A percentile compares a stretch with the other conserved stretches of the same genome.
Conservation (phyloP, 2,329 filamentous ascomycete species). For the Colletotrichum nymphaeae region DNA sequence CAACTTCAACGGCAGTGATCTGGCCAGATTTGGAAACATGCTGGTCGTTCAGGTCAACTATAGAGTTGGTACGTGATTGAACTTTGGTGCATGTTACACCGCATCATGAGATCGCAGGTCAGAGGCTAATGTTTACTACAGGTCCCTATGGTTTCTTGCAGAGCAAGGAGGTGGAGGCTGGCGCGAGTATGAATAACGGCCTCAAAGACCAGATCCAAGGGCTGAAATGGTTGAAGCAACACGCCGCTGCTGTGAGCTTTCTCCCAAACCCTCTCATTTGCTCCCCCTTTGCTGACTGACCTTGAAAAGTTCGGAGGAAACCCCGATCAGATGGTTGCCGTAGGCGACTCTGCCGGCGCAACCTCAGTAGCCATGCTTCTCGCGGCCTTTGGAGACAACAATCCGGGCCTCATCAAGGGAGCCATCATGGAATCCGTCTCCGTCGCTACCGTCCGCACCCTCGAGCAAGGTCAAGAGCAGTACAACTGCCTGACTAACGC, state of each 20-base stretch:
- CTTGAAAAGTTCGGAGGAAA: conserved; percentile 74
- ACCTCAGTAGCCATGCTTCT: conserved; percentile 74
- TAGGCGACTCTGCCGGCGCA: conserved; percentile 76
- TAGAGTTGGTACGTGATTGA: conserved; percentile 63
- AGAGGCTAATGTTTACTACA: not conserved
- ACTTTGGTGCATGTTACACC: not conserved
- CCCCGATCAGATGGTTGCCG: conserved; percentile 74
- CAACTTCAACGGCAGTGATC: conserved; percentile 32
- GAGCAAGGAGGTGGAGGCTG: conserved; percentile 55
- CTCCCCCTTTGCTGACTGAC: not conserved
- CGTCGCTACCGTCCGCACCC: conserved; percentile 56
- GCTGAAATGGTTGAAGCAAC: conserved; percentile 74
- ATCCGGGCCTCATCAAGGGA: conserved; percentile 62
- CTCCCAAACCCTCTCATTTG: not conserved
- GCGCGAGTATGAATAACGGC: conserved; percentile 73
- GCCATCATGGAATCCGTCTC: conserved; percentile 63
- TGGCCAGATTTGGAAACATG: conserved; percentile 55
- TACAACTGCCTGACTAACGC: conserved; percentile 58
- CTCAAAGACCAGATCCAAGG: conserved; percentile 77
- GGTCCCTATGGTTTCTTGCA: conserved; percentile 78
- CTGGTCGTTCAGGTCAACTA: conserved; percentile 82
- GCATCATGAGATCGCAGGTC: not conserved
- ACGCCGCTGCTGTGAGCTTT: conserved; percentile 61
- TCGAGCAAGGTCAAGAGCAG: conserved; percentile 57
- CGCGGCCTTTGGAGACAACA: conserved; percentile 62